These are phyloP conservation scores for Russula emetica DNA, from an alignment of 768 basidiomycete genomes.

Conservation along the genomic window DNA sequence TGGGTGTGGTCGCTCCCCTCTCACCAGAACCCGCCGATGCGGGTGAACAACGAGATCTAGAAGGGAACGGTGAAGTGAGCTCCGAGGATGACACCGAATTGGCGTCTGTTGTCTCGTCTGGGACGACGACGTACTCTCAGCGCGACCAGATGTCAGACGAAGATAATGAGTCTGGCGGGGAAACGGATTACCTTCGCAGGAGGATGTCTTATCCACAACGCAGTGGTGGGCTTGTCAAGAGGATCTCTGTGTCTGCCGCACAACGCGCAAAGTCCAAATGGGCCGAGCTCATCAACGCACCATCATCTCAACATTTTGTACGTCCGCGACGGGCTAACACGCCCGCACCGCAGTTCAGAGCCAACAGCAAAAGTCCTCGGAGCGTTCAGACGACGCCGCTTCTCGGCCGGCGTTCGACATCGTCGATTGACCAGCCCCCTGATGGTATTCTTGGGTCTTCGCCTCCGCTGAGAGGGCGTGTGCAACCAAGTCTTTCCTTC, in stretches of 20 bases:
- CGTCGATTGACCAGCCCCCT: not conserved
- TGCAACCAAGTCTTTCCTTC: constrained; percentile 17
- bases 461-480: not conserved
- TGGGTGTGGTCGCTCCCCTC: not conserved
- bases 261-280: constrained; percentile 27
- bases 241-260: constrained; percentile 26
- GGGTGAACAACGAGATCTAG: constrained; percentile 35
- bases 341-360: not conserved
- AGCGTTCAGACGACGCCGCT: constrained; percentile 23
- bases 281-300: constrained; percentile 21
- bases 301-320: constrained; percentile 6
- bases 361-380: not conserved
- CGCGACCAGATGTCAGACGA: constrained; percentile 20
- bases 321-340: constrained; percentile 12
- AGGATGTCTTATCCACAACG: constrained; percentile 13
- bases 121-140: constrained; percentile 42
- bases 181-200: constrained; percentile 20
- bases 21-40: constrained; percentile 5
- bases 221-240: constrained; percentile 22
- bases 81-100: constrained; percentile 45
- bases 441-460: constrained; percentile 2
- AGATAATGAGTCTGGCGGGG: constrained; percentile 27
- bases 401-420: not conserved
- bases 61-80: constrained; percentile 29
- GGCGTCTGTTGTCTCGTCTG: constrained; percentile 52